Evolutionary conservation across 2,329 filamentous ascomycete genomes (phyloP).

Genomic region (Colletotrichum spaethianum): DNA sequence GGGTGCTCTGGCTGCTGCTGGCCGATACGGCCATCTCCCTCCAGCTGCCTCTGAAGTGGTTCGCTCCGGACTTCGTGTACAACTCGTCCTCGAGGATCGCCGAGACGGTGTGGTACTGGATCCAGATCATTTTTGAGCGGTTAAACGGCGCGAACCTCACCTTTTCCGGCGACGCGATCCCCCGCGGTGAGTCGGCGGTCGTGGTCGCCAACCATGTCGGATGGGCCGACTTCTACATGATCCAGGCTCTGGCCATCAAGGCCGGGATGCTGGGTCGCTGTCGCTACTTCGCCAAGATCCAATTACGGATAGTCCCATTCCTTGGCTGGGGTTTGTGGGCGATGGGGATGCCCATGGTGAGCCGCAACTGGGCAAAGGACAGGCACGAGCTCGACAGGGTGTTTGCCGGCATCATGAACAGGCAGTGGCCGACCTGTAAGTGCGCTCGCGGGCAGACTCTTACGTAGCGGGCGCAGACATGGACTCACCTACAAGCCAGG

Average conservation of each 20-base stretch:
- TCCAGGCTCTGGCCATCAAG: slow-evolving; percentile 68
- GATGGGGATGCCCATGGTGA: slow-evolving; percentile 76
- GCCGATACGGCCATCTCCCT: slow-evolving; percentile 66
- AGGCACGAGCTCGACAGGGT: slow-evolving; percentile 69
- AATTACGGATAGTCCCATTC: slow-evolving; percentile 71
- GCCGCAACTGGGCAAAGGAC: slow-evolving; percentile 71
- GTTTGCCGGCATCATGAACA: slow-evolving; percentile 67
- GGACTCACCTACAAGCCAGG: slow-evolving; percentile 54
- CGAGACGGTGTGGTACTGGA: slow-evolving; percentile 68
- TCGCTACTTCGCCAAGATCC: slow-evolving; percentile 74
- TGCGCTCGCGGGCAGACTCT: slow-evolving; percentile 39
- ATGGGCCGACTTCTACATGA: slow-evolving; percentile 76
- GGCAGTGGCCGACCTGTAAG: slow-evolving; percentile 71
- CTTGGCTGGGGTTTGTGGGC: slow-evolving; percentile 76
- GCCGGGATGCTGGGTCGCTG: slow-evolving; percentile 73
- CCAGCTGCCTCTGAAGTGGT: slow-evolving; percentile 61
- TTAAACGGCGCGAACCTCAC: slow-evolving; percentile 68
- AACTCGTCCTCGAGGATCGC: slow-evolving; percentile 69
- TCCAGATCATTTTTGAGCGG: slow-evolving; percentile 69
- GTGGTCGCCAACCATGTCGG: slow-evolving; percentile 73
- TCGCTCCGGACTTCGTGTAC: slow-evolving; percentile 67
- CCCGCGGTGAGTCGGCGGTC: slow-evolving; percentile 69
- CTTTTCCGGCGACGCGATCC: slow-evolving; percentile 66
- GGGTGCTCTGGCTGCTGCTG: slow-evolving; percentile 65
- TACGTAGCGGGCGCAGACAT: slow-evolving; percentile 1